Percentiles rank a stretch among this genome's conserved stretches.
Conservation (phyloP, 192 early-diverging fungal species). For the Linnemannia hyalina region DNA sequence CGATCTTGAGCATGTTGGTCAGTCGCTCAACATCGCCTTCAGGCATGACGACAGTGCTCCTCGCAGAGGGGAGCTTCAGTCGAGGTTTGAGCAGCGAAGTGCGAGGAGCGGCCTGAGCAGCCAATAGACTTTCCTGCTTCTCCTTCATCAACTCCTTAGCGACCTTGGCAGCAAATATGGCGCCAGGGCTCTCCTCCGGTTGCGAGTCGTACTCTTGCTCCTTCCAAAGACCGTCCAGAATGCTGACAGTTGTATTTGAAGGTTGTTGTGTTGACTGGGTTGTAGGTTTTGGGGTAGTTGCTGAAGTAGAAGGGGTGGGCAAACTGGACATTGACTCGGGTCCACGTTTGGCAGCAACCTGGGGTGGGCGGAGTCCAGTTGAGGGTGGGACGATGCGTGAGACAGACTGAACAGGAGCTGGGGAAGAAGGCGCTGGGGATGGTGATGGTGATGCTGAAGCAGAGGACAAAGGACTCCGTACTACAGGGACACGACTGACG, state of each 20-base stretch:
- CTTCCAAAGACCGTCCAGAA: slow-evolving; percentile 39
- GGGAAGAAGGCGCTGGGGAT: neutral
- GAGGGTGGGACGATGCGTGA: neutral
- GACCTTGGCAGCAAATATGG: slow-evolving; percentile 35
- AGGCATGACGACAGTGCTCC: neutral
- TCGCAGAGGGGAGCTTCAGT: slow-evolving; percentile 16
- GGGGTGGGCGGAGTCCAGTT: slow-evolving; percentile 31
- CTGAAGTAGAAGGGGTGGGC: neutral
- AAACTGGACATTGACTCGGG: neutral
- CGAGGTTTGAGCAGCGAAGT: slow-evolving; percentile 34
- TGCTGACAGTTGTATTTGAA: slow-evolving; percentile 16
- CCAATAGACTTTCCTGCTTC: slow-evolving; percentile 19
- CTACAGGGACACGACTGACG: slow-evolving; percentile 16
- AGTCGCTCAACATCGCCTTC: neutral
- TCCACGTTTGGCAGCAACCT: slow-evolving; percentile 15
- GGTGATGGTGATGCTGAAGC: slow-evolving; percentile 12
- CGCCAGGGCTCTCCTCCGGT: slow-evolving; percentile 42
- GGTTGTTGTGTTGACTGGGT: neutral
- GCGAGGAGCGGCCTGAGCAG: neutral
- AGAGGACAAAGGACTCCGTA: neutral
- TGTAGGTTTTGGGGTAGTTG: neutral
- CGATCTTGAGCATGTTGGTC: slow-evolving; percentile 26
- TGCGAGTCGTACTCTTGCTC: slow-evolving; percentile 30
- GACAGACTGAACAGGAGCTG: slow-evolving; percentile 6
- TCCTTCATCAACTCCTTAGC: slow-evolving; percentile 42